Percentiles rank a stretch among this genome's conserved stretches.
phyloP scores from a whole-genome alignment of 805 yeast genomes.

The Naumovozyma castellii region DNA sequence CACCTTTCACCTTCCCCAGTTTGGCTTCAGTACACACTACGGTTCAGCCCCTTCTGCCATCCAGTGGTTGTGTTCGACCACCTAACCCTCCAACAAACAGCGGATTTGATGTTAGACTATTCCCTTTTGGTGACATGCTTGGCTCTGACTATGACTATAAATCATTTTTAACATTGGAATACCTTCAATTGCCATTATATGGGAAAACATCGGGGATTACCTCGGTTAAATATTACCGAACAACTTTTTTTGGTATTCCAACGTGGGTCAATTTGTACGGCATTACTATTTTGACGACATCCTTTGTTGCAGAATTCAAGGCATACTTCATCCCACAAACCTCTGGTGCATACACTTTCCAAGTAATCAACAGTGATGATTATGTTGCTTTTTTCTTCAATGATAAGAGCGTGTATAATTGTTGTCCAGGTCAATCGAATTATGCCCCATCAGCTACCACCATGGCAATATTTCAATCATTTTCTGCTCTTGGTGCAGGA shows the following conservation, averaged over 20 bases:
- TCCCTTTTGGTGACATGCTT: too few relatives aligned
- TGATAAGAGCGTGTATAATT: conserved; percentile 24
- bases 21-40: too few relatives aligned
- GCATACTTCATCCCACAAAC: conserved; percentile 24
- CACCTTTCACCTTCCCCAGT: too few relatives aligned
- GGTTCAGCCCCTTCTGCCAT: background rate
- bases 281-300: too few relatives aligned
- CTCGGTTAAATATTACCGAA: too few relatives aligned
- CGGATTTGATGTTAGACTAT: background rate
- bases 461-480: background rate
- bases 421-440: conserved; percentile 16
- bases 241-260: too few relatives aligned
- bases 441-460: background rate
- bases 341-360: conserved; percentile 26
- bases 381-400: conserved; percentile 26
- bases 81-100: background rate
- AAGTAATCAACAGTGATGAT: conserved; percentile 25
- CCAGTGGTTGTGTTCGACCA: background rate
- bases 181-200: too few relatives aligned
- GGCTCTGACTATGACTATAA: too few relatives aligned
- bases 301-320: conserved; percentile 21
- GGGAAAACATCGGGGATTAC: too few relatives aligned
- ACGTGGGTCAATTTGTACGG: conserved; percentile 3
- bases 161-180: too few relatives aligned
- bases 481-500: background rate